Base-by-base conservation (phyloP, 2,329 filamentous ascomycete species). In the Xylariaceae sp. region DNA sequence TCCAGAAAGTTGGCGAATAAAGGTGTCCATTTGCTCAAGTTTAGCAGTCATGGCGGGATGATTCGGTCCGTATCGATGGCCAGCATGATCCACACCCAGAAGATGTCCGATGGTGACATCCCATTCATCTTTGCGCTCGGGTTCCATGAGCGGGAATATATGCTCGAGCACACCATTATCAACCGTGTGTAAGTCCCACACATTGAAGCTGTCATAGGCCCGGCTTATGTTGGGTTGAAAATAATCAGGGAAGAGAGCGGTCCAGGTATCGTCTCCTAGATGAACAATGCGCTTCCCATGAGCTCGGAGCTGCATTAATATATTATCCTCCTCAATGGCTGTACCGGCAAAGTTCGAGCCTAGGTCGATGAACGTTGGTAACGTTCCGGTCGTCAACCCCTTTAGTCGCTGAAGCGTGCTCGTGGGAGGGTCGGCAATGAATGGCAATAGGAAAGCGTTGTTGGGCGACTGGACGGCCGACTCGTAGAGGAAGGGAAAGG, bases 201-300 rank as follows among this genome's bases (percentile, higher is more conserved):
- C 94, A 70, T 97, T 97, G 77, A 99, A 96, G 62, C 93, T 97
- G 73, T 97, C 93, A 73, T 96, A 99, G 0, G 94, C 85, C 67
- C 82, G 85, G 66, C 92, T 96, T 58, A 97, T 84, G 58, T 93
- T 89, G 7, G 86, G 78, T 72, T 96, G 88, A 69, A 99, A 99
- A 73, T 95, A 92, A n/a, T 82, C 90, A 0, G 94, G 94, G 72
- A 97, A 99, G 13, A 99, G 78, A 49, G 90, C 83, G 65, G 92
- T 89, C 94, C 94, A 99, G 3, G 94, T 99, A 75, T 99, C 93
- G 73, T 99, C 94, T n/a, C 94, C 94, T 44, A 99, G 78, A 70
- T 99, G 95, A 4, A 92, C 94, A 66, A 99, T 84, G 64, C 83
- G 89, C 79, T 91, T 76, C 73, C 83, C 70, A 75, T 85, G 75